Conservation (phyloP, 2,329 filamentous ascomycete species). For the Diaporthe ilicicola region DNA sequence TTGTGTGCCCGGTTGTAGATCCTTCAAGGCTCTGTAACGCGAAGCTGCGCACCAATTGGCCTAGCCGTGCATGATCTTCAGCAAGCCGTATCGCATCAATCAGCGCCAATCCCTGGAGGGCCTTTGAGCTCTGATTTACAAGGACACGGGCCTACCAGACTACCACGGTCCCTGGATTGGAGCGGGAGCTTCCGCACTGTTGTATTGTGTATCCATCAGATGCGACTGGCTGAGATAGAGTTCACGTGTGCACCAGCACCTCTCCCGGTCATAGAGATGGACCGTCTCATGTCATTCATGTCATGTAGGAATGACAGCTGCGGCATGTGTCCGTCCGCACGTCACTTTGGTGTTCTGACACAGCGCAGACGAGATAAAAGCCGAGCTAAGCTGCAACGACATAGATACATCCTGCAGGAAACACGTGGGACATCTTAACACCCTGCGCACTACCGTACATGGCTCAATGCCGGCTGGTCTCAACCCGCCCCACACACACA, state of each 20-base stretch:
- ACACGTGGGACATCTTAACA: not conserved
- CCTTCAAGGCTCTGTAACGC: constrained; percentile 18
- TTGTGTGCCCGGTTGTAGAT: constrained; percentile 19
- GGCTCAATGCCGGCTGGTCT: not conserved
- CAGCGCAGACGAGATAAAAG: not conserved
- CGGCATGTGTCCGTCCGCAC: constrained; percentile 2
- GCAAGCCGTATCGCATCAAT: constrained; percentile 20
- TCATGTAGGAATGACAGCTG: constrained; percentile 11
- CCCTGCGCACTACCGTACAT: not conserved
- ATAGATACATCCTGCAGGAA: not conserved
- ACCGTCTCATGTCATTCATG: not conserved
- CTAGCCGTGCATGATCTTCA: constrained; percentile 21
- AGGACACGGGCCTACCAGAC: not conserved
- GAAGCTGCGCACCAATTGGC: not conserved
- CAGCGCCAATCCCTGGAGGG: constrained; percentile 7
- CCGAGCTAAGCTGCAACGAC: not conserved
- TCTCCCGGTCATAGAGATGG: constrained; percentile 1
- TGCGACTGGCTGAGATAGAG: constrained; percentile 17
- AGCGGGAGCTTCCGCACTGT: constrained; percentile 18
- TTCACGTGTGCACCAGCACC: not conserved
- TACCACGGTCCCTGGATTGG: constrained; percentile 1
- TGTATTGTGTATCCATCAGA: not conserved
- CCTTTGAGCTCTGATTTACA: not conserved
- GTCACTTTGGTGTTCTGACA: not conserved
- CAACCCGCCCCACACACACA: not conserved